Evolutionary conservation across 2,329 filamentous ascomycete genomes (phyloP).

Genomic region (Cladosporium halotolerans): DNA sequence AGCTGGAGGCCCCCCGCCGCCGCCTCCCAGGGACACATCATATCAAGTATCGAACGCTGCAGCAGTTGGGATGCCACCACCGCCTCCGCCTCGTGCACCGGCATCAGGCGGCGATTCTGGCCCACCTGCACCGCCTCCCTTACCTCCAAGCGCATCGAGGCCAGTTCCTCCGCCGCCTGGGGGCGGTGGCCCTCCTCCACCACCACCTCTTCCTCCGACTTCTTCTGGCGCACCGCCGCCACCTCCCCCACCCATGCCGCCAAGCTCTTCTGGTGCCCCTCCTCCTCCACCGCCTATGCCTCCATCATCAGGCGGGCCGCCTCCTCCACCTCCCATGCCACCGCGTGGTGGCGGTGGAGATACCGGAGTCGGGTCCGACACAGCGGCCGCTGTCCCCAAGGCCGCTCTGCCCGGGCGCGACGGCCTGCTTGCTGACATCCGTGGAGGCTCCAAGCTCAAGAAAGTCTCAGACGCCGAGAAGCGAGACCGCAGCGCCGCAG

Average conservation of each 20-base stretch:
- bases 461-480: conserved; percentile 69
- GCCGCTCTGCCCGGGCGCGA: conserved; percentile 44
- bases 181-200: conserved; percentile 34
- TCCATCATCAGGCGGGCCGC: conserved; percentile 33
- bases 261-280: conserved; percentile 32
- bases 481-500: conserved; percentile 62
- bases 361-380: conserved; percentile 19
- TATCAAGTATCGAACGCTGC: conserved; percentile 34
- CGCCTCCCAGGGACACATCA: conserved; percentile 56
- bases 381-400: conserved; percentile 46
- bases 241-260: conserved; percentile 38
- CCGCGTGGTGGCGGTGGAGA: conserved; percentile 36
- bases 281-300: conserved; percentile 45
- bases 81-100: conserved; percentile 48
- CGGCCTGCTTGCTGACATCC: conserved; percentile 65
- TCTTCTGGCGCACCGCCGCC: conserved; percentile 32
- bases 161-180: conserved; percentile 26
- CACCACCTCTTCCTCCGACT: conserved; percentile 35
- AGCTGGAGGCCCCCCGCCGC: conserved; percentile 31
- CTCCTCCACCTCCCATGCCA: conserved; percentile 36
- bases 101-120: conserved; percentile 20
- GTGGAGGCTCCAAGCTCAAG: conserved; percentile 58
- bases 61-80: conserved; percentile 42
- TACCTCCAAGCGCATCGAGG: conserved; percentile 25
- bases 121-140: conserved; percentile 29